Percentiles rank a stretch among this genome's conserved stretches.
These are phyloP conservation scores for Jasminum sambac DNA, from an alignment of 257 asterid genomes.

Conservation along the genomic window DNA sequence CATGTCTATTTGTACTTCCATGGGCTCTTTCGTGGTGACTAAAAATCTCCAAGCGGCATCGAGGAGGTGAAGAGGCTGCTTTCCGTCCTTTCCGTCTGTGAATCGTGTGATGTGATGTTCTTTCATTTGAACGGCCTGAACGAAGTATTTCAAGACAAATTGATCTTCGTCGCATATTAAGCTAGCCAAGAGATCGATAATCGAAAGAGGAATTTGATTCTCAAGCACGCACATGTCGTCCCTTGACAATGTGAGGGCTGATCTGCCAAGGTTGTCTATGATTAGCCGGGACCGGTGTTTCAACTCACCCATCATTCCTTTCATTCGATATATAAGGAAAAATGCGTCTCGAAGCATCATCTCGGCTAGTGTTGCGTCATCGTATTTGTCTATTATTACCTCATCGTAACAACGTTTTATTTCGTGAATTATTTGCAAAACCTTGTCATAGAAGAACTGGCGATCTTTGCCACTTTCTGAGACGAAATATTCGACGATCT, in stretches of 20 bases:
- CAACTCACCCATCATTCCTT: accelerated
- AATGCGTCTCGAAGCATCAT: slow-evolving; percentile 24
- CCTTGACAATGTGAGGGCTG: not conserved
- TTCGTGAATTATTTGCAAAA: not conserved
- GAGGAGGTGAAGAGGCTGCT: slow-evolving; percentile 21
- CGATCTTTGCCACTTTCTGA: not conserved
- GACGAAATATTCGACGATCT: not conserved
- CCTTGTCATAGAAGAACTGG: not conserved
- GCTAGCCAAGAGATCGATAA: slow-evolving; percentile 1
- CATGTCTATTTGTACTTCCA: too few relatives aligned
- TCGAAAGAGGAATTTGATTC: slow-evolving; percentile 21
- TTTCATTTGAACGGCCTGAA: too few relatives aligned
- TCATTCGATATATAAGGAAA: not conserved
- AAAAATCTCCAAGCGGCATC: not conserved
- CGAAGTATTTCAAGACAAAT: too few relatives aligned
- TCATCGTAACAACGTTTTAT: not conserved
- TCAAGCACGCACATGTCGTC: slow-evolving; percentile 27
- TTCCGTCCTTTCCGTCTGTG: not conserved
- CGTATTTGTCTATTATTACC: not conserved
- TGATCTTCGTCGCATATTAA: not conserved
- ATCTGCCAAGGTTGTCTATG: not conserved
- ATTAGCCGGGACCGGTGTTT: too few relatives aligned
- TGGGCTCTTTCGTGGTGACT: too few relatives aligned
- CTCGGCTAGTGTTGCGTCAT: not conserved
- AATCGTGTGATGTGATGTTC: too few relatives aligned